A percentile compares a stretch with the other conserved stretches of the same genome.
These are phyloP conservation scores for Penicillium sclerotigenum DNA, from an alignment of 2,329 filamentous ascomycete genomes.

Conservation along the genomic window DNA sequence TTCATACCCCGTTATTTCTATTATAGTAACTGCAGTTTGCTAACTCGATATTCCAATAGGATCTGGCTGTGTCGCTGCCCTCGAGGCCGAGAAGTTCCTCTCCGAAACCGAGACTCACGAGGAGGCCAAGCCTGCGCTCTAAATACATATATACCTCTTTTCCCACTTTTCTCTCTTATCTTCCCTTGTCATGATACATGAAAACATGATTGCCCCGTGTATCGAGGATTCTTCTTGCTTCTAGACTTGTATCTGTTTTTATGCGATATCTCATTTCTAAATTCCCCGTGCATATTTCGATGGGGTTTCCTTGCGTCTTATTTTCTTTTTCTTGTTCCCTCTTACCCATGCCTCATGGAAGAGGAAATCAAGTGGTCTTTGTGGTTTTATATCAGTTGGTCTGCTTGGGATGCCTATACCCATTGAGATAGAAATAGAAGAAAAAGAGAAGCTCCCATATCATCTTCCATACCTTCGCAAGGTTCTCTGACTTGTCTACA, in stretches of 20 bases:
- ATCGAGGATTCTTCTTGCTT: constrained; percentile 5
- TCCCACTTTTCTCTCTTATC: background rate
- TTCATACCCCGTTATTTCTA: constrained; percentile 43
- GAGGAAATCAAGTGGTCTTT: background rate
- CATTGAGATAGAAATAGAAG: constrained; percentile 24
- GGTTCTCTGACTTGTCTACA: background rate
- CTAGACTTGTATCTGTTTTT: constrained; percentile 10
- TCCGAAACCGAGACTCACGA: constrained; percentile 65
- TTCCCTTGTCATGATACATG: constrained; percentile 8
- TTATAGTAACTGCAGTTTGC: background rate
- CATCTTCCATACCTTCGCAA: background rate
- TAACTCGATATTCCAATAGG: constrained; percentile 50
- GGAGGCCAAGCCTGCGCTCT: constrained; percentile 50
- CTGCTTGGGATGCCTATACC: background rate
- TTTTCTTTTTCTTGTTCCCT: constrained; percentile 4
- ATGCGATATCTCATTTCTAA: constrained; percentile 6
- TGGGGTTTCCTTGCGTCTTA: constrained; percentile 7
- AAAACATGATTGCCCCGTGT: constrained; percentile 1
- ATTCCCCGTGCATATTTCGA: constrained; percentile 19
- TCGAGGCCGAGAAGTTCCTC: constrained; percentile 93
- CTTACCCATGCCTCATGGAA: background rate
- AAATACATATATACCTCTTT: constrained; percentile 24
- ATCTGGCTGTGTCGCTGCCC: constrained; percentile 88
- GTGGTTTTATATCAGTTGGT: background rate
- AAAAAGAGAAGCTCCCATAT: background rate